Evolutionary conservation across 345 rosid species (phyloP), one percentile per base, ranked within the genome.

Genomic region (Dipteronia dyeriana): DNA sequence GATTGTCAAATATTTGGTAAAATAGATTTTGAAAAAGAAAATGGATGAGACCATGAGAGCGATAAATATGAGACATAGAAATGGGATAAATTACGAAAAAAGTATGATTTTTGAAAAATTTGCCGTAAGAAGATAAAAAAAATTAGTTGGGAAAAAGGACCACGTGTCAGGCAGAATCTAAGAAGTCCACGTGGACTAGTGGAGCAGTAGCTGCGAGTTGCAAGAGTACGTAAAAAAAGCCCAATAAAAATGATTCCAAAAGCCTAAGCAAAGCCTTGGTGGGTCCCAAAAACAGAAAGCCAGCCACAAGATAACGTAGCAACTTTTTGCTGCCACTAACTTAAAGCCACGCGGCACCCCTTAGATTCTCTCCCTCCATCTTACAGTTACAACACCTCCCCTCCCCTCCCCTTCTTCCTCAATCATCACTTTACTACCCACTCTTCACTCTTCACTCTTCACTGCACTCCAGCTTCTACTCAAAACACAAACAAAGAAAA

Each of bases 281-380:
- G 79, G 89, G 77, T 59, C 76, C 69, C 17, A 16, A 57, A 17
- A 54, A 19, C 60, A 54, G 60, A 54, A 84, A 34, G 70, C 71
- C 81, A 84, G 69, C 95, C 95, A 90, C 94, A 82, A 83, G 90
- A 79, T 91, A 75, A 84, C 68, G 73, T 41, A 43, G 71, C 17
- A 11, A 80, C 89, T 82, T 85, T 80, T 38, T 25, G 11, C 25
- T 0, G 61, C 98, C 97, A 84, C 87, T 77, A 85, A 65, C 4
- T 81, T 31, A 1, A 0, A 9, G 80, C 83, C 94, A 90, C 80
- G 90, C 88, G 89, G 72, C 76, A 2, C 0, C 7, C 59, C 31
- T 19, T 19, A 81, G 90, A 84, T 86, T 85, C 87, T 77, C 82
- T 79, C 78, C 77, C 71, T 64, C 71, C 79, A 73, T 63, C 77